phyloP scores from a whole-genome alignment of 495 filamentous ascomycete genomes.

The Trichocladium antarcticum region DNA sequence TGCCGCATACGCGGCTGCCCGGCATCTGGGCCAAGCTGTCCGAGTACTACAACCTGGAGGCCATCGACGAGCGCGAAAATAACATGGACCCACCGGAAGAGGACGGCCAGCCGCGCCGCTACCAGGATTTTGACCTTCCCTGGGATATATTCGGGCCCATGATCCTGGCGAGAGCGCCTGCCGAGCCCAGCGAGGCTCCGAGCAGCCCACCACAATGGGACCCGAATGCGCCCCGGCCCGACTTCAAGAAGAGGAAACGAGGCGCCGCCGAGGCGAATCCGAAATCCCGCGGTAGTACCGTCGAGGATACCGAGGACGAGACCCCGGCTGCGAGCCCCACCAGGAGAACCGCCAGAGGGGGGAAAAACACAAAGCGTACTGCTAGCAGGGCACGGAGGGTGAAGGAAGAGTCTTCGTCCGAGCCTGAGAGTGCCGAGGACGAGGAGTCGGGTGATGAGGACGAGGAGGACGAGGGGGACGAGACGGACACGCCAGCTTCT shows the following conservation, averaged over 20 bases:
- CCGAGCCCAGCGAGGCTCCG: constrained; percentile 43
- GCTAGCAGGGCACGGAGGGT: constrained; percentile 30
- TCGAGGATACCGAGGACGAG: constrained; percentile 44
- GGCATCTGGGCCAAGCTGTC: constrained; percentile 85
- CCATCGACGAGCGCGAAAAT: constrained; percentile 76
- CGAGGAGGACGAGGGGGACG: constrained; percentile 24
- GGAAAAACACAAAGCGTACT: constrained; percentile 30
- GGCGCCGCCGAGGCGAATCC: constrained; percentile 27
- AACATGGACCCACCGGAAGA: constrained; percentile 52
- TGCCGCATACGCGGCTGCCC: constrained; percentile 73
- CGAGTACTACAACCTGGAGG: constrained; percentile 75
- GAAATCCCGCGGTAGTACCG: constrained; percentile 40
- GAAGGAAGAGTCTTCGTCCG: constrained; percentile 50
- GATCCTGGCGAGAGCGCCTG: constrained; percentile 58
- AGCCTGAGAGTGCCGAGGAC: constrained; percentile 51
- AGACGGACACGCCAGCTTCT: constrained; percentile 17
- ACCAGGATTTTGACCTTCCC: constrained; percentile 65
- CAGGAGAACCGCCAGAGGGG: constrained; percentile 26
- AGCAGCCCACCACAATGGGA: constrained; percentile 46
- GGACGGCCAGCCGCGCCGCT: constrained; percentile 42
- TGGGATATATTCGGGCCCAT: constrained; percentile 62
- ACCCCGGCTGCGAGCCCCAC: constrained; percentile 29
- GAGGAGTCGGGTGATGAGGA: constrained; percentile 40
- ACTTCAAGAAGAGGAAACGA: constrained; percentile 40
- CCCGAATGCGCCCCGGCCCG: constrained; percentile 19